Evolutionary conservation across 345 rosid species (phyloP), one percentile per base, ranked within the genome.

Genomic region (Pelargonium nanum): DNA sequence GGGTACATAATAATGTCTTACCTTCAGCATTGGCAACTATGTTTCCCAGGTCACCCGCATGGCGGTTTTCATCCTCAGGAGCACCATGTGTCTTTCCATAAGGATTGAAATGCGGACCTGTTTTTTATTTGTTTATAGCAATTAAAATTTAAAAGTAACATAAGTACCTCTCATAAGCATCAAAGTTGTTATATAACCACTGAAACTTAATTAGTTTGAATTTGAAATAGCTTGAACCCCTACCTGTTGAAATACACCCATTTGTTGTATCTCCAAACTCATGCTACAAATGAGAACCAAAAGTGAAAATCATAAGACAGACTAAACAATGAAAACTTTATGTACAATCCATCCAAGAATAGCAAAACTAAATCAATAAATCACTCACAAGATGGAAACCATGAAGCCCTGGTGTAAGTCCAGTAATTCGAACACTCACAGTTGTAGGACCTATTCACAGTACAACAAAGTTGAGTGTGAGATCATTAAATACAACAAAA

Each of bases 41-140:
- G 96, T 93, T 93, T 89, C 99, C 99, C 99, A 93, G 94, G 99
- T 93, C 99, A 58, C 99, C 99, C 91, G 94, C 99, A 85, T 89
- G 99, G 65, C 99, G 91, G 77, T 78, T 58, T 83, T 93, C 78
- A 52, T 93, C 97, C 64, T 74, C 79, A 64, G 99, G 99, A 84
- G 90, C 96, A 72, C 99, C 99, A 67, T 93, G 99, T 57, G 91
- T 87, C 94, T 77, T 40, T 0, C 68, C 76, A 52, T 87, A 82
- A 59, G 99, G 99, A 75, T 93, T 93, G 74, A 89, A 93, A 84
- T 93, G 99, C 58, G 96, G 62, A 68, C 99, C 99, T 87, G 58
- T 20, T 23, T 71, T 61, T 54, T 24, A 32, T 53, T 57, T 24
- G 40, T 32, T 20, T 54, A 20, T n/a, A 23, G 16, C 34, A 59